phyloP scores from a whole-genome alignment of 2,329 filamentous ascomycete genomes.

The Anthostomella pinea region DNA sequence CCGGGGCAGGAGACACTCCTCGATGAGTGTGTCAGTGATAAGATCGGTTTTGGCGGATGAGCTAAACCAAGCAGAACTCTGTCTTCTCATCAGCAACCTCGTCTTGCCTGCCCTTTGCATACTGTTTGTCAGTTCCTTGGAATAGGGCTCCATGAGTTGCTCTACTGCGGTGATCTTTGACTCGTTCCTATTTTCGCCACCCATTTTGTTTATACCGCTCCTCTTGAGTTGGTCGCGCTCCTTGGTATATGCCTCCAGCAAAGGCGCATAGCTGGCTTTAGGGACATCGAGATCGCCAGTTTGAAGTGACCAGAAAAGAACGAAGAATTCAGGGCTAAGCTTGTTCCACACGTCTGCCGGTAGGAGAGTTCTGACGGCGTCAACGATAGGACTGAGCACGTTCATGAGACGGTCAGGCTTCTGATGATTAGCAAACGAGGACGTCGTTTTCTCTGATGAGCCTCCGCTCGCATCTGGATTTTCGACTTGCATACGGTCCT shows the following conservation, averaged over 20 bases:
- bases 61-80: conserved; percentile 70
- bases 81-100: conserved; percentile 67
- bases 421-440: conserved; percentile 31
- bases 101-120: conserved; percentile 65
- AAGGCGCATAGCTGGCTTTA: conserved; percentile 72
- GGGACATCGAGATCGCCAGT: conserved; percentile 78
- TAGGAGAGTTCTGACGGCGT: conserved; percentile 60
- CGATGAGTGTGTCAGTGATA: conserved; percentile 74
- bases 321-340: conserved; percentile 78
- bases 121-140: conserved; percentile 71
- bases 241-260: conserved; percentile 66
- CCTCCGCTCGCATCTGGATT: conserved; percentile 23
- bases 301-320: conserved; percentile 88
- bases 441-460: conserved; percentile 20
- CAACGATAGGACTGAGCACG: conserved; percentile 71
- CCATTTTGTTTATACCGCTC: conserved; percentile 73
- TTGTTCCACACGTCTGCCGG: conserved; percentile 64
- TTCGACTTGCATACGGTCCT: conserved; percentile 33
- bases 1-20: conserved; percentile 90
- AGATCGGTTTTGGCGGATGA: conserved; percentile 60
- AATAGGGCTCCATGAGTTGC: conserved; percentile 65
- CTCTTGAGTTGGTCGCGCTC: conserved; percentile 65
- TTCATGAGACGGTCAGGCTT: conserved; percentile 58
- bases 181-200: conserved; percentile 63
- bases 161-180: conserved; percentile 67